Conservation (phyloP, 2,329 filamentous ascomycete species). For the Apiospora aurea region DNA sequence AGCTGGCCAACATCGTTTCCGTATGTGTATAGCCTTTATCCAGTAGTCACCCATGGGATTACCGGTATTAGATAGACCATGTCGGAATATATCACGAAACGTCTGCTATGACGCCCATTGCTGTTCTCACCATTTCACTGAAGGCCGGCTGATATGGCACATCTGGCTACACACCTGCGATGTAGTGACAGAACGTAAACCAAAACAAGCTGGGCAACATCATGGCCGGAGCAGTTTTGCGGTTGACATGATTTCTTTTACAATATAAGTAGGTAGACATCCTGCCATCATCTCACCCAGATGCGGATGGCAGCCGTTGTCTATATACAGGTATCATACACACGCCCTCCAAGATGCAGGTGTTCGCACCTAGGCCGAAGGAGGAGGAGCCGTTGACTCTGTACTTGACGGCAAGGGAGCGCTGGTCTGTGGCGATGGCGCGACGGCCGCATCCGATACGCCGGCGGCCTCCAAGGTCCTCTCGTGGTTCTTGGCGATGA, state of each 20-base stretch:
- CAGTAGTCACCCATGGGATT: not conserved
- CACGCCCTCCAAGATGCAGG: not conserved
- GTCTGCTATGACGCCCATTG: not conserved
- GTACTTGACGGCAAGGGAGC: conserved; percentile 21
- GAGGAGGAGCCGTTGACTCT: conserved; percentile 9
- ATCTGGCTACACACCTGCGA: not conserved
- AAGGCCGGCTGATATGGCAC: not conserved
- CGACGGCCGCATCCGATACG: conserved; percentile 41
- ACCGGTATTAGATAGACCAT: not conserved
- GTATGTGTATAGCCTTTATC: not conserved
- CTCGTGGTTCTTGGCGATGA: conserved; percentile 64
- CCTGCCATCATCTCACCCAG: not conserved
- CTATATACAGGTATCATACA: conserved; percentile 29
- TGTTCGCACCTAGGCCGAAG: conserved; percentile 8
- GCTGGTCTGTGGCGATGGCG: conserved; percentile 14
- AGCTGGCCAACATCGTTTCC: no score
- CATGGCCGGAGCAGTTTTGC: not conserved
- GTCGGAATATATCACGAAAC: not conserved
- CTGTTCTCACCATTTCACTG: not conserved
- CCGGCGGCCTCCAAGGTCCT: conserved; percentile 48
- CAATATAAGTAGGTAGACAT: conserved; percentile 7
- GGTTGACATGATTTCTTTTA: conserved; percentile 1
- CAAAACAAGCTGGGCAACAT: not conserved
- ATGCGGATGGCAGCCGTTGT: conserved; percentile 15
- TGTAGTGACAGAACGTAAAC: not conserved